Base-by-base conservation (phyloP, 2,329 filamentous ascomycete species). In the Aaosphaeria pasadenensis region DNA sequence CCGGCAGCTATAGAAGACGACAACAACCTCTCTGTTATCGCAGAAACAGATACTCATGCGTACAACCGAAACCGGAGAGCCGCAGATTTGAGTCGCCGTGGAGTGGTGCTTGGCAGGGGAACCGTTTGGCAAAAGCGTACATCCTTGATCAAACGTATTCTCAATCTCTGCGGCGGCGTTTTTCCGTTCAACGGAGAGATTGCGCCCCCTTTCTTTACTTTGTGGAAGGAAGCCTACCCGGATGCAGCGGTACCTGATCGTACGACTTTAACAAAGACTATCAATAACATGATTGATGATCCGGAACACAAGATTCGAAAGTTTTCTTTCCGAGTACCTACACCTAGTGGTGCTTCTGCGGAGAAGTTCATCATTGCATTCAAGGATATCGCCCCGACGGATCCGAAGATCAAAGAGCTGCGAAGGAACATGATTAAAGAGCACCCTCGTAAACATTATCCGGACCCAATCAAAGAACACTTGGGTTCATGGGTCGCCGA, bases 141-240 rank as follows among this genome's bases (percentile, higher is more conserved):
- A 29, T 74, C 74, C 13, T 77, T 84, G 30, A 68, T 85, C 4
- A 63, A 81, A 59, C 74, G 81, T 29, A 76, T 85, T 36, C 58
- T 85, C 9, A 69, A 78, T 40, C 71, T 74, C 43, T 78, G 77
- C 46, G 73, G 74, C 41, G 83, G 83, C 6, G 76, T 79, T 3
- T 83, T 79, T 45, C 80, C 82, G 3, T 73, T 77, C 35, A 75
- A 79, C 28, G 71, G 70, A 40, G 80, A 83, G 53, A 71, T 84
- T n/a, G 76, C 73, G 63, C 72, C 76, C 52, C 77, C 81, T 6
- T 83, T 82, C 53, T 67, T 72, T 11, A 74, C 75, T 3, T 66
- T 74, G 11, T 85, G 82, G 81, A 67, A 74, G 71, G 59, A 71
- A 49, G 74, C 73, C 11, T 48, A 60, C 53, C 62, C 52, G 6